Evolutionary conservation across 805 yeast species (phyloP), one percentile per base, ranked within the genome.

Genomic region (Cyberlindnera euphorbiae): DNA sequence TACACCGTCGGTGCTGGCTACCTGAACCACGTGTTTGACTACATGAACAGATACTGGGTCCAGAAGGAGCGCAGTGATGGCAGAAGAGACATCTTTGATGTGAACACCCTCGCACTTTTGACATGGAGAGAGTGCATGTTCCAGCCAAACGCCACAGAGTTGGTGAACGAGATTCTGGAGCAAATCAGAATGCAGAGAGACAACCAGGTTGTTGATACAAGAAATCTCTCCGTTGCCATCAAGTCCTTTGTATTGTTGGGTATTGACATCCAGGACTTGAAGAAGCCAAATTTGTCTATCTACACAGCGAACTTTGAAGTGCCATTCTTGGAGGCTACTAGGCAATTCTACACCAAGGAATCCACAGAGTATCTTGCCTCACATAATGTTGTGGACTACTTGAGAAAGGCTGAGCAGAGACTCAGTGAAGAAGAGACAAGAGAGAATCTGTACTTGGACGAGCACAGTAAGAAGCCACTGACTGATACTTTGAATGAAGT

Each of bases 11-110:
- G 97, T 18, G 95, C 97, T 2, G 83, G 88, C 12, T 84, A 86
- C 60, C 64, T 93, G 58, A 88, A 87, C 59, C 93, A 94, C 57
- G 89, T 94, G 6, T 85, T 93, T 53, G 96, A 90, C 58, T 93
- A 93, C 61, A 79, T 93, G 75, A 93, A 93, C 61, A 75, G 97
- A 44, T 93, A 90, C 62, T 93, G 98, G 98, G 96, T 94, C 29
- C 84, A 83, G 50, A 89, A 94, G 55, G 97, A 90, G 61, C 74
- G 97, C 54, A 82, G 87, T 28, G 97, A 90, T 57, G 97, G 97
- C 13, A 77, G 86, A 52, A 73, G 88, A 45, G 88, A 86, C 53
- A 79, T 93, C 30, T 87, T 79, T 59, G 98, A 93, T 60, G 94
- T 94, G 16, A 81, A 88, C 56, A 87, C 96, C 5, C 67, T 93